Evolutionary conservation across 768 basidiomycete genomes (phyloP).

Genomic region (Dacryopinax primogenitus): DNA sequence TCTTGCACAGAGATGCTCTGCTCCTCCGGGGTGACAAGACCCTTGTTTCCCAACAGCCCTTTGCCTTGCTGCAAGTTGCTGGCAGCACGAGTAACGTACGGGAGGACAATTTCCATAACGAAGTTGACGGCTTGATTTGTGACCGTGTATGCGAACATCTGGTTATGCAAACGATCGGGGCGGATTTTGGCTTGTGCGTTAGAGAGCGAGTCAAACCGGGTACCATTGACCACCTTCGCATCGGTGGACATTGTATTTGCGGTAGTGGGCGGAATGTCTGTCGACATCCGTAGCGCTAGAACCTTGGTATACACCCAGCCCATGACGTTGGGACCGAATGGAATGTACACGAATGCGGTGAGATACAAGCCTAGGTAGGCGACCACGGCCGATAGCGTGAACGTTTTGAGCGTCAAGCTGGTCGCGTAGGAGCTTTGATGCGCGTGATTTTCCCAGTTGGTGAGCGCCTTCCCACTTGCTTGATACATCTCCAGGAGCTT

Average conservation of each 20-base stretch:
- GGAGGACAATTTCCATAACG: constrained; percentile 67
- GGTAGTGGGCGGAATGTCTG: background rate
- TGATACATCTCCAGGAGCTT: constrained; percentile 64
- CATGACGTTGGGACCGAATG: constrained; percentile 82
- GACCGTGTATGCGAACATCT: constrained; percentile 87
- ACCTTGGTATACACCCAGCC: constrained; percentile 18
- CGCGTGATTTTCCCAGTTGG: constrained; percentile 84
- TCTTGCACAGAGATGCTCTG: constrained; percentile 47
- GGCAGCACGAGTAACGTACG: constrained; percentile 56
- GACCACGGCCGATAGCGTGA: constrained; percentile 75
- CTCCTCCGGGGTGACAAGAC: constrained; percentile 62
- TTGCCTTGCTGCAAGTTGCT: constrained; percentile 39
- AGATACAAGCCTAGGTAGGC: constrained; percentile 85
- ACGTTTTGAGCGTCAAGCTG: constrained; percentile 81
- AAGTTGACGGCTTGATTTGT: constrained; percentile 76
- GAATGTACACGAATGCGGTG: constrained; percentile 91
- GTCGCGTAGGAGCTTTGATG: constrained; percentile 63
- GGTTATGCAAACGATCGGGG: constrained; percentile 54
- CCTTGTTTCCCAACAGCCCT: constrained; percentile 36
- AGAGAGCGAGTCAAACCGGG: constrained; percentile 6
- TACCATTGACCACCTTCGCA: background rate
- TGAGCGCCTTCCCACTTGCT: constrained; percentile 50
- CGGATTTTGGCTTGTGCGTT: constrained; percentile 24
- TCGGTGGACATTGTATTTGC: background rate
- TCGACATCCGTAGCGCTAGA: background rate